phyloP scores from a whole-genome alignment of 345 rosid species.

The Excoecaria agallocha region DNA sequence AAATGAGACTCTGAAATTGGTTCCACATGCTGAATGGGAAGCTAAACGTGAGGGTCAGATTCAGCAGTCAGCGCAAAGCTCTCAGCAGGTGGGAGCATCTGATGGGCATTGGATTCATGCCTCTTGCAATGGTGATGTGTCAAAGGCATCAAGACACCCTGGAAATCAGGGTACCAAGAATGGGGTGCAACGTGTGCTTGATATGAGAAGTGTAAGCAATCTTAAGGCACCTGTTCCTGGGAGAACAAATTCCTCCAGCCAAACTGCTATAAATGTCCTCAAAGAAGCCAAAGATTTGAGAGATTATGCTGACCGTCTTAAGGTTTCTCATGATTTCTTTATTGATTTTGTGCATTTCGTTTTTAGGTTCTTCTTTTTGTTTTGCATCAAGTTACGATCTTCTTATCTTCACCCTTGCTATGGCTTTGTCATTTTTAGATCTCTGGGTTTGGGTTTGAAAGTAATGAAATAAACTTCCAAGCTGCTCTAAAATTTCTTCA shows the following conservation, averaged over 20 bases:
- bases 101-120: constrained; percentile 26
- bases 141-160: constrained; percentile 27
- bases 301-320: constrained; percentile 52
- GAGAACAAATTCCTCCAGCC: constrained; percentile 38
- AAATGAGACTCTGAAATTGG: constrained; percentile 16
- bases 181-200: constrained; percentile 24
- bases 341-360: constrained; percentile 1
- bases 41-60: constrained; percentile 18
- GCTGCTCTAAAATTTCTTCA: constrained; percentile 73
- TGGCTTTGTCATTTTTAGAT: constrained; percentile 38
- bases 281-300: constrained; percentile 55
- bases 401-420: constrained; percentile 25
- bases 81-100: constrained; percentile 18
- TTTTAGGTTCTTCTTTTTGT: no score
- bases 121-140: constrained; percentile 30
- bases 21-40: constrained; percentile 17
- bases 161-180: constrained; percentile 31
- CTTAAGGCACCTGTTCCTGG: constrained; percentile 28
- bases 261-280: constrained; percentile 41
- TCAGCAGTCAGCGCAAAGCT: constrained; percentile 17
- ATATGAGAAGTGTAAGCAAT: constrained; percentile 29
- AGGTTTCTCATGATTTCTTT: constrained; percentile 38
- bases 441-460: constrained; percentile 53
- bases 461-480: constrained; percentile 60
- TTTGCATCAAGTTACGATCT: constrained; percentile 14